phyloP scores from a whole-genome alignment of 1,139 yeast species.

The Yamadazyma epiphylla region DNA sequence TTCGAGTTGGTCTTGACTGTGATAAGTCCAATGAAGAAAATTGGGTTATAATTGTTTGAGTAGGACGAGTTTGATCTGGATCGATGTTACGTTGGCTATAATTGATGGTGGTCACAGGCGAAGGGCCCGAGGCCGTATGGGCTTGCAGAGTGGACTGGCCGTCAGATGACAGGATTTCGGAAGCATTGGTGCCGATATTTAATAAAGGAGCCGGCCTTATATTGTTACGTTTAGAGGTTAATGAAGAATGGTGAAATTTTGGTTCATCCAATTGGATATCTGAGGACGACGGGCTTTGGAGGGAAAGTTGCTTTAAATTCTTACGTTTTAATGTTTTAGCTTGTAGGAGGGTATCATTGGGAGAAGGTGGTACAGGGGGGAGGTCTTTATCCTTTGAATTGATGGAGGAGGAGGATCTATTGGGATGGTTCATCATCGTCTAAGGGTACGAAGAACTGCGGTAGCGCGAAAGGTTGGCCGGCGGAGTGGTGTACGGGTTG shows the following conservation, averaged over 20 bases:
- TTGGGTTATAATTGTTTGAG: conserved; percentile 24
- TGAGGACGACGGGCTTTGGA: conserved; percentile 16
- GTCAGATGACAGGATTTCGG: neutral
- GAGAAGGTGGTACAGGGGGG: conserved; percentile 35
- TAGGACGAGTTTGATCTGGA: conserved; percentile 24
- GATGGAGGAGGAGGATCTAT: conserved; percentile 22
- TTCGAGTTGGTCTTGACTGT: conserved; percentile 14
- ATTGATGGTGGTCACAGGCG: too few species aligned
- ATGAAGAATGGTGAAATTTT: conserved; percentile 11
- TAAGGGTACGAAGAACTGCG: conserved; percentile 2
- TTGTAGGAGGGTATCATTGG: conserved; percentile 25
- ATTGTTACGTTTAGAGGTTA: conserved; percentile 14
- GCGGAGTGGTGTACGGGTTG: too few species aligned
- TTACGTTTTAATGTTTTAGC: conserved; percentile 65
- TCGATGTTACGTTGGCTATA: conserved; percentile 25
- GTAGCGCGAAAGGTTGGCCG: too few species aligned
- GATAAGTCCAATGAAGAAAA: conserved; percentile 27
- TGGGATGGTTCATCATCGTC: conserved; percentile 22
- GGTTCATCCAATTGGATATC: conserved; percentile 6
- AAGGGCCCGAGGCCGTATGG: too few species aligned
- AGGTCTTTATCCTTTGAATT: conserved; percentile 32
- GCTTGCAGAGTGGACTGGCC: too few species aligned
- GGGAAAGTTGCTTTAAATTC: conserved; percentile 68
- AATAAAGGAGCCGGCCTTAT: conserved; percentile 24
- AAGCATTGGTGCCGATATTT: conserved; percentile 1